A percentile compares a stretch with the other conserved stretches of the same genome.
Evolutionary conservation across 2,329 filamentous ascomycete species (phyloP).

Genomic region (Hirsutella rhossiliensis): DNA sequence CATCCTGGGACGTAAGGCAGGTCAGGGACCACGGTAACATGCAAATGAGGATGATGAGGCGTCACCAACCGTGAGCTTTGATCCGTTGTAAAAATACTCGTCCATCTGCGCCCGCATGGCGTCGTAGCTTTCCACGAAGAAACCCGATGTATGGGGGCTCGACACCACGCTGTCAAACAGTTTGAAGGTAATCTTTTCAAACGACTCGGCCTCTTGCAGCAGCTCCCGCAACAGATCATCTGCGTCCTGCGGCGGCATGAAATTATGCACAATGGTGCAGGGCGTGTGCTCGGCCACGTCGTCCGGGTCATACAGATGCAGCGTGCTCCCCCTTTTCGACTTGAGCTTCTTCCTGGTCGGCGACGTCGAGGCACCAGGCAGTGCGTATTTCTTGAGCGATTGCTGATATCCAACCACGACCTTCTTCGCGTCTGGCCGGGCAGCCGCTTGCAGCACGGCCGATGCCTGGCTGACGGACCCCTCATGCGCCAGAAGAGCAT

Average conservation of each 20-base stretch:
- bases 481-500: conserved; percentile 64
- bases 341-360: conserved; percentile 37
- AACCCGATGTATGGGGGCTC: conserved; percentile 71
- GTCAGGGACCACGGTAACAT: neutral
- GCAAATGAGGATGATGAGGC: neutral
- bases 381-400: conserved; percentile 44
- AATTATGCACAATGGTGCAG: conserved; percentile 87
- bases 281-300: conserved; percentile 78
- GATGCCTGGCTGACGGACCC: conserved; percentile 62
- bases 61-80: conserved; percentile 43
- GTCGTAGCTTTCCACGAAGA: conserved; percentile 67
- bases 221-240: conserved; percentile 65
- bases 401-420: conserved; percentile 43
- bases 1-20: conserved; percentile 39
- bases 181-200: conserved; percentile 63
- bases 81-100: conserved; percentile 81
- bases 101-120: conserved; percentile 59
- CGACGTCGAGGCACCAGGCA: conserved; percentile 5
- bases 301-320: conserved; percentile 71
- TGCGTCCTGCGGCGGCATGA: conserved; percentile 61
- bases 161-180: conserved; percentile 80
- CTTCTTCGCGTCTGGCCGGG: conserved; percentile 18
- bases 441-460: conserved; percentile 32
- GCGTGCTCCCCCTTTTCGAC: conserved; percentile 66
- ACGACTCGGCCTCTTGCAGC: conserved; percentile 58